These are phyloP conservation scores for Pisolithus thermaeus DNA, from an alignment of 1,284 basidiomycete species.

Conservation along the genomic window DNA sequence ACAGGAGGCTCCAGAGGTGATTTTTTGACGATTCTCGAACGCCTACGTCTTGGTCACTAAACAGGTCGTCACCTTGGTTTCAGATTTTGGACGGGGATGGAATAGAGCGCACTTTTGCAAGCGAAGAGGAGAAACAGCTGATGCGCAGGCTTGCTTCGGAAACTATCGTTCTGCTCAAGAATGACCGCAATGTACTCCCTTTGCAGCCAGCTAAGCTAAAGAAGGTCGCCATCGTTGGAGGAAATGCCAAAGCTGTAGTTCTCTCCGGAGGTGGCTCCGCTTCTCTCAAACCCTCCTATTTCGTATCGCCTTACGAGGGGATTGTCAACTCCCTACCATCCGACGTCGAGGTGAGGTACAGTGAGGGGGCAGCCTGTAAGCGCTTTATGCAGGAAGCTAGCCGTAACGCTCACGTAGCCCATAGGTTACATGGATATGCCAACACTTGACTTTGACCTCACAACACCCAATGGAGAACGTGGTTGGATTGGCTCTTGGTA, in stretches of 20 bases:
- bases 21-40: constrained; percentile 6
- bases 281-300: constrained; percentile 66
- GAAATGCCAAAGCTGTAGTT: constrained; percentile 64
- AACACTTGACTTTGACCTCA: constrained; percentile 58
- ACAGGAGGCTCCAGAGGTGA: constrained; percentile 53
- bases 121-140: constrained; percentile 52
- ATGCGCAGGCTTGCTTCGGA: constrained; percentile 59
- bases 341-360: constrained; percentile 52
- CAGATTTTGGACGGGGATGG: constrained; percentile 66
- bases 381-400: not conserved
- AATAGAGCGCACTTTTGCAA: constrained; percentile 54
- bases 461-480: constrained; percentile 48
- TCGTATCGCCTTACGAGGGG: constrained; percentile 66
- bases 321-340: constrained; percentile 41
- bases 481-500: constrained; percentile 65
- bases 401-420: not conserved
- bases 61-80: not conserved
- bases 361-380: constrained; percentile 56
- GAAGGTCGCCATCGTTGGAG: constrained; percentile 72
- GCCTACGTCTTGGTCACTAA: not conserved
- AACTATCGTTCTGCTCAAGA: constrained; percentile 73
- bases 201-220: constrained; percentile 46
- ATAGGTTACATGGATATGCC: constrained; percentile 58
- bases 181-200: constrained; percentile 56
- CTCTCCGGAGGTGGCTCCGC: constrained; percentile 76